Conservation (phyloP, 2,329 filamentous ascomycete species). For the Ceratocystis cubensis region DNA sequence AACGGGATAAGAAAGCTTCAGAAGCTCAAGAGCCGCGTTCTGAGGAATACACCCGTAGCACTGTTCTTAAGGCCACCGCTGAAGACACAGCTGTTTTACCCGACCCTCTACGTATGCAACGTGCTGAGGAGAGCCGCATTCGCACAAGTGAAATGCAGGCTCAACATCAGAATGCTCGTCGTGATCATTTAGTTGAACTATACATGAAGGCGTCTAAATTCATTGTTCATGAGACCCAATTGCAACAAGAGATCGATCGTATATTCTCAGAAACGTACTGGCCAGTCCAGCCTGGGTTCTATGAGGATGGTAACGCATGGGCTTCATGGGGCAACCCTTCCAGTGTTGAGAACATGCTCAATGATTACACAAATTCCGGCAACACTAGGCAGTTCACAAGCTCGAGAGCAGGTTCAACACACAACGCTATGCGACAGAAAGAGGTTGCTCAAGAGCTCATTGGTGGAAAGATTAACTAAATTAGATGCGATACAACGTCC, state of each 20-base stretch:
- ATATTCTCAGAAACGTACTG: constrained; percentile 59
- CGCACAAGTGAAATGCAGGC: constrained; percentile 35
- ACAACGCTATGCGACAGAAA: constrained; percentile 41
- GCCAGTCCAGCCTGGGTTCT: constrained; percentile 27
- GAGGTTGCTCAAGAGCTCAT: constrained; percentile 46
- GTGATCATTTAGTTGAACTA: constrained; percentile 66
- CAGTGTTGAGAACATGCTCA: constrained; percentile 36
- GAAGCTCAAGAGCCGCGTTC: constrained; percentile 59
- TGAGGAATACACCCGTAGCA: constrained; percentile 61
- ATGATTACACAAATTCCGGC: constrained; percentile 23
- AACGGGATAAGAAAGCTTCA: constrained; percentile 36
- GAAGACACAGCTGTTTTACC: constrained; percentile 40
- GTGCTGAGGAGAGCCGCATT: constrained; percentile 34
- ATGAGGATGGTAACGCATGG: constrained; percentile 40
- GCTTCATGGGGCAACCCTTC: constrained; percentile 36
- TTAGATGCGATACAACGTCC: constrained; percentile 20
- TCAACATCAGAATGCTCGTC: constrained; percentile 46
- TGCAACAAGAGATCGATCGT: constrained; percentile 59
- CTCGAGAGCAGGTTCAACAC: constrained; percentile 11
- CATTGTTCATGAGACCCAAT: constrained; percentile 68
- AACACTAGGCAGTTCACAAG: constrained; percentile 9
- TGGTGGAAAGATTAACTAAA: constrained; percentile 41
- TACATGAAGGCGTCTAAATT: constrained; percentile 83
- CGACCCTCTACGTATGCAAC: constrained; percentile 50
- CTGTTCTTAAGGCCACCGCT: constrained; percentile 42